Conservation (phyloP, 129 eudicot species). For the Saposhnikovia divaricata region DNA sequence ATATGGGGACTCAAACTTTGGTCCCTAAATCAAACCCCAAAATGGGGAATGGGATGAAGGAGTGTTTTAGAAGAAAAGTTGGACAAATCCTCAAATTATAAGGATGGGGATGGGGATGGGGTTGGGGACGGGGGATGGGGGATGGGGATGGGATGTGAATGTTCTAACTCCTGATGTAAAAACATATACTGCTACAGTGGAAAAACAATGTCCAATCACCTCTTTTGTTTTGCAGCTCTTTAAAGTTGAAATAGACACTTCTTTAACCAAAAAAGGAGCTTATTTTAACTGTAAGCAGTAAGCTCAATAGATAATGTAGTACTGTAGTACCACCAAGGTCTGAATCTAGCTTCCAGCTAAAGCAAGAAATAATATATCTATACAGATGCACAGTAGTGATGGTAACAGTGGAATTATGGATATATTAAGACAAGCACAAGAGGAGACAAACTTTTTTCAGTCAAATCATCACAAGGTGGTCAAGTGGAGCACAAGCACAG, state of each 20-base stretch:
- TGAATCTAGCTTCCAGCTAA: background rate
- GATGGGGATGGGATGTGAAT: too few relatives aligned
- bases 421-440: conserved; percentile 5
- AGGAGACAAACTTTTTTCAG: conserved; percentile 1
- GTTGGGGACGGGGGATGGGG: too few relatives aligned
- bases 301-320: background rate
- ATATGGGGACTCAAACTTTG: too few relatives aligned
- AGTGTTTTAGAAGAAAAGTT: too few relatives aligned
- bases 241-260: conserved; percentile 5
- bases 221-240: conserved; percentile 1
- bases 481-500: background rate
- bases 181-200: background rate
- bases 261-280: background rate
- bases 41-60: too few relatives aligned
- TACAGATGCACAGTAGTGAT: background rate
- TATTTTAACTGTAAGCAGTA: background rate
- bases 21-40: too few relatives aligned
- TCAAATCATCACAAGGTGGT: conserved; percentile 3
- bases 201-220: background rate
- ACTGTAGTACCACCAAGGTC: background rate
- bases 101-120: too few relatives aligned
- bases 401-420: background rate
- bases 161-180: too few relatives aligned
- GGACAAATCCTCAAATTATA: too few relatives aligned
- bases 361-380: background rate